Percentiles rank a stretch among this genome's conserved stretches.
Evolutionary conservation across 192 early-diverging fungal genomes (phyloP).

Genomic region (Coemansia nantahalensis): DNA sequence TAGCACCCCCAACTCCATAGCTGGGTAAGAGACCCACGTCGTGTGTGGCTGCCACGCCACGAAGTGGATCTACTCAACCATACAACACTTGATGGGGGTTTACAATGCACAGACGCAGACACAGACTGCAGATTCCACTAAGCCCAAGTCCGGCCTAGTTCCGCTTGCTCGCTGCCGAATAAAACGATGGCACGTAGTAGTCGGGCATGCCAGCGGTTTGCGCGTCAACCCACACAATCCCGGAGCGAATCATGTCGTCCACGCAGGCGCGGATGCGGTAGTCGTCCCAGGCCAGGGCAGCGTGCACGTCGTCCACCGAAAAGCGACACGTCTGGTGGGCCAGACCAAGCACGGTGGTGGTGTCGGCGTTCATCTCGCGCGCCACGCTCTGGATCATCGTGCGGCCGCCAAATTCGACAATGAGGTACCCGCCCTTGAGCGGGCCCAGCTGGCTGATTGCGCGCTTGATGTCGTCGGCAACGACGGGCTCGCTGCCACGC

Average conservation of each 20-base stretch:
- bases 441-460: constrained; percentile 83
- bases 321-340: constrained; percentile 60
- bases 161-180: too few relatives aligned
- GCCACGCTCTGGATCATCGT: constrained; percentile 89
- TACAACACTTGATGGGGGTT: too few relatives aligned
- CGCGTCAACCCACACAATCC: constrained; percentile 46
- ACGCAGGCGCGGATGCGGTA: constrained; percentile 34
- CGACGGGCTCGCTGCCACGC: constrained; percentile 22
- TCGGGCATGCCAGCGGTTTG: constrained; percentile 11
- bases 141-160: too few relatives aligned
- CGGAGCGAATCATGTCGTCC: constrained; percentile 43
- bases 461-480: constrained; percentile 82
- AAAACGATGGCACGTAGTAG: constrained; percentile 48
- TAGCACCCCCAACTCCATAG: too few relatives aligned
- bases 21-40: too few relatives aligned
- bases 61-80: too few relatives aligned
- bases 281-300: constrained; percentile 32
- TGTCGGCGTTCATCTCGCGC: constrained; percentile 84
- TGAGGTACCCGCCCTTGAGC: constrained; percentile 86
- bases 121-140: constrained; percentile 11
- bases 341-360: constrained; percentile 62
- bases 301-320: constrained; percentile 22
- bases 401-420: constrained; percentile 73
- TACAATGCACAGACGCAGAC: too few relatives aligned
- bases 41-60: too few relatives aligned